Base-by-base conservation (phyloP, 2,329 filamentous ascomycete genomes). In the Alternaria brassicicola region DNA sequence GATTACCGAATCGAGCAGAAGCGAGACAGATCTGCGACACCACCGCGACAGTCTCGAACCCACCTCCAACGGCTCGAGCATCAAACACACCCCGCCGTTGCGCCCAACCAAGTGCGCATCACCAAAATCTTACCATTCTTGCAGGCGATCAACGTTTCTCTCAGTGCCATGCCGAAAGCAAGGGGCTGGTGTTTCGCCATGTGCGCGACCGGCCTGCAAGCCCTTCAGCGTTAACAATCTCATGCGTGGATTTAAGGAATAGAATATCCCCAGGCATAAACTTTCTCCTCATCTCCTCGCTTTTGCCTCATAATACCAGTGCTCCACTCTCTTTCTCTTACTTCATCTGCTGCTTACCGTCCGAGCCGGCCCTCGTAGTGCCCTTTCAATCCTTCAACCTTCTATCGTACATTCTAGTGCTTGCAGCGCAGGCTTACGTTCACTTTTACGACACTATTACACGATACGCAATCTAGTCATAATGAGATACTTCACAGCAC, bases 291-390 rank as follows among this genome's bases (percentile, higher is more conserved):
- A 64, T 59, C 62, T 59, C 61, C 63, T 54, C 63, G 31, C 66
- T 69, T 67, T 63, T 68, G 70, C 65, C 69, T 67, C 70, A 70
- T 73, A 74, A 72, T 69, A 63, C 66, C 65, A 64, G 72, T 71
- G 68, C 64, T 75, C 62, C 71, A 69, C 68, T 73, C 68, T 73
- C 72, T 73, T 72, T 72, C 61, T 63, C 65, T 66, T 65, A 65
- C 63, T 63, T 71, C 63, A 52, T 57, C 54, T 61, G 62, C 64
- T 56, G 65, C 63, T 69, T 70, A 63, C 63, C 68, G 67, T 70
- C 64, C 71, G 77, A 78, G 77, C 77, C 76, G 76, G 76, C 72
- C 73, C 76, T 78, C 76, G 73, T 68, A 70, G 67, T 69, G 69
- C 73, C 70, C 66, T 76, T 73, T 67, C 60, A 68, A 73, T 73